Evolutionary conservation across 2,329 filamentous ascomycete species (phyloP).

Genomic region (Clonostachys rhizophaga): DNA sequence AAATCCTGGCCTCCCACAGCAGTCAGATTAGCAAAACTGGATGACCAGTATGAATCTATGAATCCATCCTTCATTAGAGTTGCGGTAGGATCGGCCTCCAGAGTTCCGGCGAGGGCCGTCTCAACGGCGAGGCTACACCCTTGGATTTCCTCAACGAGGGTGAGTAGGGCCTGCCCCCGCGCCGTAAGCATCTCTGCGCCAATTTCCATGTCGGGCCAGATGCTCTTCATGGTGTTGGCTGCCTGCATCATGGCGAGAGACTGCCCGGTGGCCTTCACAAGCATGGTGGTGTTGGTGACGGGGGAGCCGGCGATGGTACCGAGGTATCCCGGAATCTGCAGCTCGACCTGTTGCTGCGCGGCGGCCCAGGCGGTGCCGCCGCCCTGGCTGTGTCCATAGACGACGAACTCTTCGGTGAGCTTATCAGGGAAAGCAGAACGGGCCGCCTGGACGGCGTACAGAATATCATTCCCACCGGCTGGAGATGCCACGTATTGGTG

Average conservation of each 20-base stretch:
- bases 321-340: conserved; percentile 24
- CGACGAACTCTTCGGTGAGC: conserved; percentile 29
- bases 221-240: conserved; percentile 5
- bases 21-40: conserved; percentile 13
- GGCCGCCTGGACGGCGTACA: conserved; percentile 34
- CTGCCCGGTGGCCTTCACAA: conserved; percentile 2
- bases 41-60: conserved; percentile 8
- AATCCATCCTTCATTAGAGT: conserved; percentile 7
- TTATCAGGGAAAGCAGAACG: conserved; percentile 26
- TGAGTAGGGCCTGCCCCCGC: conserved; percentile 2
- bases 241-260: conserved; percentile 5
- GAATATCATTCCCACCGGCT: conserved; percentile 32
- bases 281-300: conserved; percentile 12
- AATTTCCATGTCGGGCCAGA: conserved; percentile 6
- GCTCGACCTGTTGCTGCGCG: conserved; percentile 16
- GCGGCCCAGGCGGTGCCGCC: conserved; percentile 34
- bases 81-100: background rate
- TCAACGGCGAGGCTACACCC: conserved; percentile 6
- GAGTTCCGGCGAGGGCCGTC: conserved; percentile 1
- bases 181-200: conserved; percentile 6
- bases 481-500: conserved; percentile 32
- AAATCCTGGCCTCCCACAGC: conserved; percentile 21
- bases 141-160: conserved; percentile 8
- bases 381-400: conserved; percentile 41
- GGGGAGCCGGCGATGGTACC: conserved; percentile 25